Evolutionary conservation across 2,329 filamentous ascomycete genomes (phyloP).

Genomic region (Curvularia lunata): DNA sequence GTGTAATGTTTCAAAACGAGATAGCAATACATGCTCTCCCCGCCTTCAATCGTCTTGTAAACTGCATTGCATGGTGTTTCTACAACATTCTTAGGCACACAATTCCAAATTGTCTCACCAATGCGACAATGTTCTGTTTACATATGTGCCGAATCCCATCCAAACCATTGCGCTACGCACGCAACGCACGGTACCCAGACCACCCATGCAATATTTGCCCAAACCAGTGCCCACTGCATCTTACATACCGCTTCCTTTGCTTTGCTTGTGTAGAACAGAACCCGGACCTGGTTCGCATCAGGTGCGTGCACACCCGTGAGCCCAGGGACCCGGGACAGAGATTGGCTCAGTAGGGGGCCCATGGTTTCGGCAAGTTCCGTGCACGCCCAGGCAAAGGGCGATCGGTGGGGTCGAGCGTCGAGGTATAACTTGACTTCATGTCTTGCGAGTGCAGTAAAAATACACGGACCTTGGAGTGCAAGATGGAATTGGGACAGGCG

Average conservation of each 20-base stretch:
- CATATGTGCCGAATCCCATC: too few species aligned
- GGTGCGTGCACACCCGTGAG: slow-evolving; percentile 11
- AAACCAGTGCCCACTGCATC: slow-evolving; percentile 36
- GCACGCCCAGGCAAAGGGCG: slow-evolving; percentile 1
- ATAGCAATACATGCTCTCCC: background rate
- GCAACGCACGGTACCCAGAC: too few species aligned
- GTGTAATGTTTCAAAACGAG: background rate
- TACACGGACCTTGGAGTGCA: background rate
- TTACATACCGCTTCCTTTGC: too few species aligned
- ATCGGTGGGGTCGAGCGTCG: slow-evolving; percentile 9
- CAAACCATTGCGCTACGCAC: too few species aligned
- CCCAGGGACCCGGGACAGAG: slow-evolving; percentile 13
- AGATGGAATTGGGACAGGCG: background rate
- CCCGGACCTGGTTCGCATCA: background rate
- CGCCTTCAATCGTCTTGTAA: background rate
- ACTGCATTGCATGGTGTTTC: background rate
- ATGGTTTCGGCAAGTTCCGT: background rate
- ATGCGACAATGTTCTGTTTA: too few species aligned
- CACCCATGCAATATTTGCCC: slow-evolving; percentile 32
- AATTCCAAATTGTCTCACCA: too few species aligned
- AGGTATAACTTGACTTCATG: slow-evolving; percentile 1
- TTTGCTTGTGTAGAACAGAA: slow-evolving; percentile 27
- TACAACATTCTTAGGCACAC: background rate
- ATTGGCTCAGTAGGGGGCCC: background rate
- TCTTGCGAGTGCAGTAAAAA: background rate